Base-by-base conservation (phyloP, 163 green algal species). In the Coccomyxa subellipsoidea region DNA sequence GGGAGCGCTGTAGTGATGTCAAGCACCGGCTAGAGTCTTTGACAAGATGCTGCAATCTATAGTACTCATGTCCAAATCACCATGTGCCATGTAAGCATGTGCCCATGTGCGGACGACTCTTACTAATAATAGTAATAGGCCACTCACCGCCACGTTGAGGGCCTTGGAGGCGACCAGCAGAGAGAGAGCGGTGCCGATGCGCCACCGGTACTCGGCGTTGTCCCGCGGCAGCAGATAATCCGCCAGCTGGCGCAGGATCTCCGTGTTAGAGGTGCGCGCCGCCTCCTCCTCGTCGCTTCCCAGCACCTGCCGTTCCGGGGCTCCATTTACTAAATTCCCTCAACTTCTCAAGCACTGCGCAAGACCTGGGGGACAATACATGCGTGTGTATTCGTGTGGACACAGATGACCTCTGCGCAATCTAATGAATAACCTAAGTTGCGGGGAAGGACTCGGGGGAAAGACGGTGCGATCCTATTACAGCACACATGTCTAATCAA, bases 161-260 rank as follows among this genome's bases (percentile, higher is more conserved):
- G 94, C 66, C 90, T 99, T 99, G 47, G 91, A 87, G 0, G 53
- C 86, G 23, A 98, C 85, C 31, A 98, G 87, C 38, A 99, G 89
- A 0, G 47, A 85, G 38, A 95, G 53, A 0, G 94, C 90, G 8
- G 53, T 78, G 4, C 89, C 86, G 21, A 98, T 89, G 4, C 96
- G 90, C 53, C 81, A 59, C 5, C 86, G 84, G 80, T 94, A 94
- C 80, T 95, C 93, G 12, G 89, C 86, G 78, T 93, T 93, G 78
- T 93, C 87, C 10, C 81, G 81, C 8, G 91, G 89, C 81, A 89
- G 89, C 1, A 94, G 80, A 82, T 94, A 94, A 18, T 40, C 53
- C 2, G 82, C 80, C 35, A 94, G 86, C 0, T 84, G 84, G 0
- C 37, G 31, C 39, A 94, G 54, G 81, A 94, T 92, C 29, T 87